Evolutionary conservation across 2,329 filamentous ascomycete genomes (phyloP).

Genomic region (Zymoseptoria brevis): DNA sequence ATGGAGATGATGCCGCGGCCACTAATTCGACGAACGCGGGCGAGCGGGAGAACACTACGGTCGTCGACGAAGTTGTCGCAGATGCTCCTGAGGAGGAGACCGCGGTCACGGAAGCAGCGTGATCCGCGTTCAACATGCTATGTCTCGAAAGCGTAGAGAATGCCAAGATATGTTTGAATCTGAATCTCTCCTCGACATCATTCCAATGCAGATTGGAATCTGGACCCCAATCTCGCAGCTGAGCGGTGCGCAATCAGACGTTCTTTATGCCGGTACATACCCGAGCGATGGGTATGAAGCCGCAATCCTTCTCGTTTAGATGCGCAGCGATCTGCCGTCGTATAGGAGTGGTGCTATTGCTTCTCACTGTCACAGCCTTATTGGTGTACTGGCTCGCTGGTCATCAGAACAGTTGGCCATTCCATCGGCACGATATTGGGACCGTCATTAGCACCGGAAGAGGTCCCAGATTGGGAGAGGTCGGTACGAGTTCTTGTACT

Average conservation of each 20-base stretch:
- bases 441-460: not conserved
- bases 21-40: not conserved
- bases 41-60: not conserved
- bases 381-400: not conserved
- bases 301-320: not conserved
- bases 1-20: slow-evolving; percentile 9
- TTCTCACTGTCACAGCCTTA: not conserved
- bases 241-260: not conserved
- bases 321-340: not conserved
- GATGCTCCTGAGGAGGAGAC: slow-evolving; percentile 3
- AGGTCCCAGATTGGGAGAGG: not conserved
- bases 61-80: not conserved
- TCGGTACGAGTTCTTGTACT: not conserved
- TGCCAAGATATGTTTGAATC: not conserved
- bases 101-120: slow-evolving; percentile 6
- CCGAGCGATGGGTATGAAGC: not conserved
- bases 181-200: not conserved
- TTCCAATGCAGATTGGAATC: not conserved
- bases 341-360: not conserved
- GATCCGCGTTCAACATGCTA: not conserved
- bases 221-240: not conserved
- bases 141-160: not conserved
- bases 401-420: not conserved
- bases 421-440: not conserved
- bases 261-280: not conserved